Conservation (phyloP, 345 rosid species). For the Barbarea vulgaris region DNA sequence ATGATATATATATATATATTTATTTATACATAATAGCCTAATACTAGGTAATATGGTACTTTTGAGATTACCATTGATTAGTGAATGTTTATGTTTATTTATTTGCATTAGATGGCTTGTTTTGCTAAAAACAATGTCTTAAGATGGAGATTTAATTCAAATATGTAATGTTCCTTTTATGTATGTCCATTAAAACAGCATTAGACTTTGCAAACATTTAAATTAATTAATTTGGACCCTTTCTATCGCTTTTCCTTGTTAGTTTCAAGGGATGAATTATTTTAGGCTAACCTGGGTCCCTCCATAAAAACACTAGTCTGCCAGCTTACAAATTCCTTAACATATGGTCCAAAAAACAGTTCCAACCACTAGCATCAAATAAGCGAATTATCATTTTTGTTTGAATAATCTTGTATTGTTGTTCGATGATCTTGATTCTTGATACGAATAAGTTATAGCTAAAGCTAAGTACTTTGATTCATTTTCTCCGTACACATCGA, state of each 20-base stretch:
- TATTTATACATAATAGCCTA: no score
- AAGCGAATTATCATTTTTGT: not conserved
- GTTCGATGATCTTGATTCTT: not conserved
- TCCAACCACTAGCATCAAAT: slow-evolving; percentile 34
- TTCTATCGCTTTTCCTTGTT: slow-evolving; percentile 12
- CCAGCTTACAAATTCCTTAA: slow-evolving; percentile 38
- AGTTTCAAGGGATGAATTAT: slow-evolving; percentile 37
- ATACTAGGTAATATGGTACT: not conserved
- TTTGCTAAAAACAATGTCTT: not conserved
- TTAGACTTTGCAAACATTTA: slow-evolving; percentile 31
- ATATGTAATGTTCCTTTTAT: not conserved
- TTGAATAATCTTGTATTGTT: not conserved
- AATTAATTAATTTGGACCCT: not conserved
- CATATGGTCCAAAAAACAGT: slow-evolving; percentile 40
- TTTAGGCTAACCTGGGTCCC: slow-evolving; percentile 31
- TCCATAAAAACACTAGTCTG: slow-evolving; percentile 32
- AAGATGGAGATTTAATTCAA: not conserved
- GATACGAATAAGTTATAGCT: not conserved
- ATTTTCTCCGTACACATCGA: not conserved
- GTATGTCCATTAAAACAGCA: slow-evolving; percentile 19
- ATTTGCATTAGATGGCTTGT: not conserved
- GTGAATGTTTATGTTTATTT: not conserved
- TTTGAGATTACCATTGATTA: not conserved
- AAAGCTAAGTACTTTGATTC: not conserved
- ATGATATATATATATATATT: no score